phyloP scores from a whole-genome alignment of 768 basidiomycete species.

The Ephemerocybe angulata region DNA sequence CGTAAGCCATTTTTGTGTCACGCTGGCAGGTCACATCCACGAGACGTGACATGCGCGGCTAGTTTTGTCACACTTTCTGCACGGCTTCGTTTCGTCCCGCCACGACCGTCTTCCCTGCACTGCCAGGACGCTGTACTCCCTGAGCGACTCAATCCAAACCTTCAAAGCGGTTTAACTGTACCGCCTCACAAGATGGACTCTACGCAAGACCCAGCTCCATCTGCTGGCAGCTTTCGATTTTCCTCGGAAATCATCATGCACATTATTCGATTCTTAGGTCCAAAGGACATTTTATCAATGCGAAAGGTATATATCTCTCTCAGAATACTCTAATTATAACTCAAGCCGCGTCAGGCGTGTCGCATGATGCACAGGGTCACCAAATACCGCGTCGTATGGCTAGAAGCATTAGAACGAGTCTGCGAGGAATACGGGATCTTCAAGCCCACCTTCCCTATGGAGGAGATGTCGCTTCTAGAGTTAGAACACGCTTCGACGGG shows the following conservation, averaged over 20 bases:
- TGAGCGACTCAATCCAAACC: no score
- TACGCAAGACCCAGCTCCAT: no score
- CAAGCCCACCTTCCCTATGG: conserved; percentile 20
- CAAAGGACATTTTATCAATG: neutral
- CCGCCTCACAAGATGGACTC: no score
- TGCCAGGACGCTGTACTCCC: no score
- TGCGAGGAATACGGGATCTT: conserved; percentile 19
- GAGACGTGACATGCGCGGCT: no score
- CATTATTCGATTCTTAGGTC: neutral
- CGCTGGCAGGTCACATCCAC: no score
- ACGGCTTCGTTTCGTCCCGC: no score
- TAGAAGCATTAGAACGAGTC: conserved; percentile 21
- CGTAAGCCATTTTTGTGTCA: no score
- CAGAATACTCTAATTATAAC: neutral
- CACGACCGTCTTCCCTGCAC: no score
- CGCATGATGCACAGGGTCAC: conserved; percentile 18
- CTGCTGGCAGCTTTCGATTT: no score
- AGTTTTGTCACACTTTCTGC: no score
- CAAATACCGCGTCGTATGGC: conserved; percentile 23
- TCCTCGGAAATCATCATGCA: neutral
- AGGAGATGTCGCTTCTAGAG: conserved; percentile 22
- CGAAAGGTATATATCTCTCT: neutral
- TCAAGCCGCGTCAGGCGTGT: conserved; percentile 18
- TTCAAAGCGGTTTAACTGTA: no score
- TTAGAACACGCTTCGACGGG: conserved; percentile 25